phyloP scores from a whole-genome alignment of 768 basidiomycete genomes.

The Pulveroboletus ravenelii region DNA sequence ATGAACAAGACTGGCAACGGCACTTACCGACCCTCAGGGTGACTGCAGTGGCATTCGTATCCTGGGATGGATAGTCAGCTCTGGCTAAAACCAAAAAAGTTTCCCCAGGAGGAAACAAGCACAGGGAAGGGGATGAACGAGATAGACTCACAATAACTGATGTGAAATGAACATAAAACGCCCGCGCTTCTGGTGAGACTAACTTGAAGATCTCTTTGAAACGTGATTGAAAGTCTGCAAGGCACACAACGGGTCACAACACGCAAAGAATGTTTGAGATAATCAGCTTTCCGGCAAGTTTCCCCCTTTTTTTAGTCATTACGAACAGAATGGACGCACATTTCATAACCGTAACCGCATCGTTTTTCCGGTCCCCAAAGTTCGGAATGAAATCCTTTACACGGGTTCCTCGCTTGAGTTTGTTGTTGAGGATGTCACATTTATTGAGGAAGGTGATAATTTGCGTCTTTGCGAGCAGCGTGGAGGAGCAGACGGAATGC shows the following conservation, averaged over 20 bases:
- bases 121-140: conserved; percentile 4
- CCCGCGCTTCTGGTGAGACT: conserved; percentile 58
- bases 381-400: conserved; percentile 69
- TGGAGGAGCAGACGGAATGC: conserved; percentile 68
- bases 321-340: conserved; percentile 42
- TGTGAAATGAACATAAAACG: conserved; percentile 70
- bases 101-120: conserved; percentile 3
- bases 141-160: conserved; percentile 62
- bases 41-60: conserved; percentile 67
- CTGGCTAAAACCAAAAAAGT: background rate
- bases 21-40: conserved; percentile 63
- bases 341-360: conserved; percentile 60
- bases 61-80: conserved; percentile 39
- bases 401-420: conserved; percentile 60
- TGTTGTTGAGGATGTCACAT: conserved; percentile 69
- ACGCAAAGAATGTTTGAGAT: background rate
- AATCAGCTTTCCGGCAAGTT: conserved; percentile 6
- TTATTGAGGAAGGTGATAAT: conserved; percentile 56
- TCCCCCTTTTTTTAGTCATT: background rate
- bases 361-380: conserved; percentile 70
- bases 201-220: conserved; percentile 69
- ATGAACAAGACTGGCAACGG: background rate
- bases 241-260: background rate
- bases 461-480: conserved; percentile 56
- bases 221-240: conserved; percentile 70